These are phyloP conservation scores for Beauveria sp. DNA, from an alignment of 2,329 filamentous ascomycete genomes.

Conservation along the genomic window DNA sequence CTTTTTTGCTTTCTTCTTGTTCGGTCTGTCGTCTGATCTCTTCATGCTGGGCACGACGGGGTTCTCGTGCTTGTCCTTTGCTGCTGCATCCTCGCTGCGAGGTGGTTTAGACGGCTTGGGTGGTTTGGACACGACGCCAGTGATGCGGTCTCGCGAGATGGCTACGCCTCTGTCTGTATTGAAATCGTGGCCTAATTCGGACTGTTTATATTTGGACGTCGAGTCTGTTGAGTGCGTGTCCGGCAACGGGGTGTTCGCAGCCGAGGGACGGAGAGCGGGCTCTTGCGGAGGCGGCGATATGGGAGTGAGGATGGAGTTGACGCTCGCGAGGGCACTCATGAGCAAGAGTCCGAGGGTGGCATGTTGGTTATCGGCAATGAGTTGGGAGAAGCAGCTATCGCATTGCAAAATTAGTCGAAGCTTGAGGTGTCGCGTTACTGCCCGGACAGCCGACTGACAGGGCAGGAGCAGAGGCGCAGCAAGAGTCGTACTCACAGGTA, in stretches of 20 bases:
- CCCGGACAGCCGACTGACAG: neutral
- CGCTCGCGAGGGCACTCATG: constrained; percentile 54
- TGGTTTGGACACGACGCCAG: neutral
- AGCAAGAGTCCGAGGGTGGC: constrained; percentile 63
- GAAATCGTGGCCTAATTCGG: neutral
- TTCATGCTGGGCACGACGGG: constrained; percentile 16
- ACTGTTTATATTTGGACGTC: neutral
- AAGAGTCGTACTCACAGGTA: neutral
- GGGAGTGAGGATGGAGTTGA: constrained; percentile 37
- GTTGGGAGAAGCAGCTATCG: constrained; percentile 55
- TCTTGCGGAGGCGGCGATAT: constrained; percentile 21
- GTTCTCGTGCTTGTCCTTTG: constrained; percentile 24
- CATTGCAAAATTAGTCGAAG: neutral
- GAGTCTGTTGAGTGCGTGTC: neutral
- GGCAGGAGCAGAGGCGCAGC: too few relatives aligned
- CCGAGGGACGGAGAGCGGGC: neutral
- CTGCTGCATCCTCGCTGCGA: neutral
- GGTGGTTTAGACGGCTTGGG: neutral
- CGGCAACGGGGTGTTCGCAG: too few relatives aligned
- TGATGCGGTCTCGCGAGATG: constrained; percentile 19
- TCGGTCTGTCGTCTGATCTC: constrained; percentile 21
- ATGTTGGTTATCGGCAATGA: constrained; percentile 66
- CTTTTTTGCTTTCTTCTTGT: constrained; percentile 44
- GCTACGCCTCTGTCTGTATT: constrained; percentile 21
- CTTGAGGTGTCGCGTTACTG: neutral